A percentile compares a stretch with the other conserved stretches of the same genome.
Evolutionary conservation across 257 asterid genomes (phyloP).

Genomic region (Solanum chmielewskii): DNA sequence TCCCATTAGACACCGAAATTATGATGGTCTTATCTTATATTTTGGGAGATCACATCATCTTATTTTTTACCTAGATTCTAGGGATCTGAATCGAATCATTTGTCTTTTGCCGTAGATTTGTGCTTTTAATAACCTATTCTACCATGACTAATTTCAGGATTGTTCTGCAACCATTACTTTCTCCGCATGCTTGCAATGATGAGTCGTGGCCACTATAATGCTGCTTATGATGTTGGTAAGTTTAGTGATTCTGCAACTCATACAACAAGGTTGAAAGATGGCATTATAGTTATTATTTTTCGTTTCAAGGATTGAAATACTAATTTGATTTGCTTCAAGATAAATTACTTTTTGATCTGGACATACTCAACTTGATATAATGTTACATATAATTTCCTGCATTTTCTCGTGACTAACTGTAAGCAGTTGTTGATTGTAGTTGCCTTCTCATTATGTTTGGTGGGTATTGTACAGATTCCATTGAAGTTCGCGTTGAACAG

Average conservation of each 20-base stretch:
- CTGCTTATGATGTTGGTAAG: conserved; percentile 48
- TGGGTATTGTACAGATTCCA: conserved; percentile 46
- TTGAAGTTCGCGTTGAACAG: conserved; percentile 51
- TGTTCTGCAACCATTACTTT: conserved; percentile 84
- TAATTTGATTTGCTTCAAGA: neutral
- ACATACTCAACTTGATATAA: neutral
- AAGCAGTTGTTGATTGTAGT: neutral
- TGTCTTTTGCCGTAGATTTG: neutral
- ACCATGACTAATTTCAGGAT: conserved; percentile 28
- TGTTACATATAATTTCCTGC: neutral
- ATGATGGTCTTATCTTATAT: neutral
- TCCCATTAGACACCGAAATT: neutral
- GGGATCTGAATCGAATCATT: neutral
- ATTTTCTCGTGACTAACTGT: neutral
- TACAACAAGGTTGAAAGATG: neutral
- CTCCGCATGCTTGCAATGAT: conserved; percentile 76
- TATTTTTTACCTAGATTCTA: neutral
- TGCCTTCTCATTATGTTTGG: neutral
- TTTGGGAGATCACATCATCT: neutral
- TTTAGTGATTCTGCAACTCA: neutral
- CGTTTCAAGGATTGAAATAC: neutral
- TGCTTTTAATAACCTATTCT: neutral
- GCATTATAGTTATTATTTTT: neutral
- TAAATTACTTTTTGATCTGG: neutral
- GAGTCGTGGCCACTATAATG: conserved; percentile 59